Evolutionary conservation across 768 basidiomycete genomes (phyloP).

Genomic region (Suillus variegatus): DNA sequence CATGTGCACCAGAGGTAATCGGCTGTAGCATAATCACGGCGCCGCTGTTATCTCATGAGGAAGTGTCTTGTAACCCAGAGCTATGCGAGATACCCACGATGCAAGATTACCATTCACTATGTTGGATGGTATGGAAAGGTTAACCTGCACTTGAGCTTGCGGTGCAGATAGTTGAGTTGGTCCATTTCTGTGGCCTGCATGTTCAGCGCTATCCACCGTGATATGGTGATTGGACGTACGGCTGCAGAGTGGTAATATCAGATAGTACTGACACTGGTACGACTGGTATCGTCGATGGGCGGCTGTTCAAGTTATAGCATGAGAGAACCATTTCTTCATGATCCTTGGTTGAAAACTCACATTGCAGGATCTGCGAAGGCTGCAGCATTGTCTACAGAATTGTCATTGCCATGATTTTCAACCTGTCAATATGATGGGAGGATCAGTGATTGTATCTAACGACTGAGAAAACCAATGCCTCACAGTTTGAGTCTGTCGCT

Average conservation of each 20-base stretch:
- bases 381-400: background rate
- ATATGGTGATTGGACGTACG: background rate
- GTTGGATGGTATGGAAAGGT: background rate
- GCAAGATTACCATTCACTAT: background rate
- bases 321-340: background rate
- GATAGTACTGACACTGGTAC: background rate
- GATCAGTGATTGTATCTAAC: background rate
- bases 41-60: background rate
- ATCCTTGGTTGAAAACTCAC: background rate
- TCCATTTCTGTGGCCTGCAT: background rate
- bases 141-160: background rate
- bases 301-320: background rate
- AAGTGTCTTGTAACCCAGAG: background rate
- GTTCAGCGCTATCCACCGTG: background rate
- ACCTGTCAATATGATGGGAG: background rate
- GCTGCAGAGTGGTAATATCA: background rate
- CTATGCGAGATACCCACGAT: background rate
- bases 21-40: background rate
- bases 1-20: background rate
- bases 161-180: background rate
- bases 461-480: background rate
- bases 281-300: background rate
- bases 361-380: background rate
- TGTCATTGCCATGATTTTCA: background rate
- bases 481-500: background rate